Evolutionary conservation across 2,329 filamentous ascomycete genomes (phyloP).

Genomic region (Sporothrix schenckii): DNA sequence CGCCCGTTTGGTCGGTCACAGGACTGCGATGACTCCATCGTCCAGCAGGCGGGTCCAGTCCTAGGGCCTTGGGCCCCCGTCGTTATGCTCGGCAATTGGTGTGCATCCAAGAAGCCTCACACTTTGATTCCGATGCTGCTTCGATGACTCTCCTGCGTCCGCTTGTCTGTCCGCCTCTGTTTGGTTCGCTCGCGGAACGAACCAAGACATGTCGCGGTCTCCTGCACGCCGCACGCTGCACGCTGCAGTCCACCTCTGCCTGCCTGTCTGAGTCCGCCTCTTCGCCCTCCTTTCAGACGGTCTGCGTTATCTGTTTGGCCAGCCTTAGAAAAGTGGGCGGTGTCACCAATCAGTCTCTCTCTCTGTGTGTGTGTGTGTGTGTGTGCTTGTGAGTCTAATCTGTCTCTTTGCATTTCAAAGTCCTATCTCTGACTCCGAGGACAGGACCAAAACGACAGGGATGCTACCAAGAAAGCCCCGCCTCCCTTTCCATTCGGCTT

Average conservation of each 20-base stretch:
- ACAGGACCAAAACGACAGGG: not conserved
- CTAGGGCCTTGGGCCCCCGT: conserved; percentile 9
- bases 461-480: not conserved
- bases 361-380: not conserved
- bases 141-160: not conserved
- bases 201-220: conserved; percentile 1
- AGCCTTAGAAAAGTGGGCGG: conserved; percentile 33
- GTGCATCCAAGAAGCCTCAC: conserved; percentile 11
- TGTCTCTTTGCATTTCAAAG: not conserved
- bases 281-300: conserved; percentile 1
- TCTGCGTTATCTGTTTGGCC: not conserved
- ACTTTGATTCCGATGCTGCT: not conserved
- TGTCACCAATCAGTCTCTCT: not conserved
- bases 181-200: not conserved
- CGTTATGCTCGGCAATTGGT: conserved; percentile 14
- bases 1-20: conserved; percentile 3
- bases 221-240: conserved; percentile 20
- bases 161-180: not conserved
- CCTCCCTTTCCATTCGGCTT: conserved; percentile 28
- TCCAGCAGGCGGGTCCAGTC: conserved; percentile 11
- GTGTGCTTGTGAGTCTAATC: not conserved
- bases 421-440: conserved; percentile 8
- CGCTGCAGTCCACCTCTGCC: not conserved
- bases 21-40: conserved; percentile 22
- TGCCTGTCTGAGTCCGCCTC: conserved; percentile 18